Percentiles rank a stretch among this genome's conserved stretches.
Conservation (phyloP, 1,284 basidiomycete species). For the Coniophora puteana region DNA sequence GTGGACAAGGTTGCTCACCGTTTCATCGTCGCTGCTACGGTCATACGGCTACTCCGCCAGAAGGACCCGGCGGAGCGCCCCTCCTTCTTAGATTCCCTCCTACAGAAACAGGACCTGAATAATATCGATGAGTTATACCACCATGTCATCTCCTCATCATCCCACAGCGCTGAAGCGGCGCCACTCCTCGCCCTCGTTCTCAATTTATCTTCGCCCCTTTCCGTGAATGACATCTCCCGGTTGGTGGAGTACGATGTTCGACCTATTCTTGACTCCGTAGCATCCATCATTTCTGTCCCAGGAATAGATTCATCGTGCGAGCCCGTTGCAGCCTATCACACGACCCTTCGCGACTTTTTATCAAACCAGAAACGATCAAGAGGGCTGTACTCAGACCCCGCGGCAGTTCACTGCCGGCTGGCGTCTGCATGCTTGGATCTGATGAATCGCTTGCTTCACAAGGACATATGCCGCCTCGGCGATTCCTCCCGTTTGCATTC, state of each 20-base stretch:
- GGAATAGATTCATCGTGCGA: constrained; percentile 8
- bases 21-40: constrained; percentile 26
- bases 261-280: constrained; percentile 10
- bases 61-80: constrained; percentile 9
- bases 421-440: constrained; percentile 16
- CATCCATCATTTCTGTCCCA: constrained; percentile 15
- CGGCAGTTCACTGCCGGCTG: constrained; percentile 11
- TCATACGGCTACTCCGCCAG: constrained; percentile 20
- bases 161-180: constrained; percentile 12
- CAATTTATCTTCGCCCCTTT: constrained; percentile 15
- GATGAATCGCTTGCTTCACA: constrained; percentile 14
- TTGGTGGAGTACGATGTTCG: constrained; percentile 12
- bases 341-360: constrained; percentile 24
- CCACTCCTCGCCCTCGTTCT: constrained; percentile 14
- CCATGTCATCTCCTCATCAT: constrained; percentile 12
- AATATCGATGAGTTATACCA: constrained; percentile 16
- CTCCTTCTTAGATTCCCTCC: constrained; percentile 12
- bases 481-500: constrained; percentile 14
- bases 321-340: constrained; percentile 17
- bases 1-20: constrained; percentile 19
- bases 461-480: constrained; percentile 15
- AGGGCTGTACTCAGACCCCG: constrained; percentile 12
- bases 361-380: constrained; percentile 14
- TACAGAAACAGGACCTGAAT: constrained; percentile 3
- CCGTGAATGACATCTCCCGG: constrained; percentile 12